Base-by-base conservation (phyloP, 345 rosid species). In the Corymbia maculata region DNA sequence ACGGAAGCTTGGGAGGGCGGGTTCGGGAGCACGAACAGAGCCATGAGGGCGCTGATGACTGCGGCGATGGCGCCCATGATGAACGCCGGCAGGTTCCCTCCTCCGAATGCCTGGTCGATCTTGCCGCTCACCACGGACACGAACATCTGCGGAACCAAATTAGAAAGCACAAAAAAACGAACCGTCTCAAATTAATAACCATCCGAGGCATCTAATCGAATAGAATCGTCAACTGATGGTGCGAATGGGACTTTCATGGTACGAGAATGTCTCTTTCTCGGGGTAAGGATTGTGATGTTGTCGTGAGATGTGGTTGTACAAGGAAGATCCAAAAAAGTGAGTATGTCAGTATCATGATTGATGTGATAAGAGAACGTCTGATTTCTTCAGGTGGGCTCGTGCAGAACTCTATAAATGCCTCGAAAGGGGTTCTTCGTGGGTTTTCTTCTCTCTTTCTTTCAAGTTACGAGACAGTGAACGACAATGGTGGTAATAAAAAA, bases 31-130 rank as follows among this genome's bases (percentile, higher is more conserved):
- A 94, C 79, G 51, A 94, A 91, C 30, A 95, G 89, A 1, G 98
- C 97, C 51, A 95, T 52, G 53, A 94, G 47, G 8, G 95, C 94
- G 88, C 99, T 96, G 2, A 85, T 91, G 3, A 95, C 93, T 0
- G 99, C 99, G 0, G 97, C 95, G 1, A 96, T 88, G 0, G 95
- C 99, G 79, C 98, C 99, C 32, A 91, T 89, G 28, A 93, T 90
- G 86, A 96, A 96, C 5, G 98, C 98, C 24, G 99, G 99, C 66
- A 92, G 44, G 91, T 97, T 97, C 26, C 99, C 99, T 0, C 99
- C 99, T 86, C 99, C 97, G 55, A 94, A 95, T 26, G 95, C 47
- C 51, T 92, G 93, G 64, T 97, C 99, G 85, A 94, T 92, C 24
- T 95, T 97, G 82, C 99, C 99, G 15, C 94, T 92, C 24, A 92